Evolutionary conservation across 2,329 filamentous ascomycete genomes (phyloP).

Genomic region (Salinomyces thailandicus): DNA sequence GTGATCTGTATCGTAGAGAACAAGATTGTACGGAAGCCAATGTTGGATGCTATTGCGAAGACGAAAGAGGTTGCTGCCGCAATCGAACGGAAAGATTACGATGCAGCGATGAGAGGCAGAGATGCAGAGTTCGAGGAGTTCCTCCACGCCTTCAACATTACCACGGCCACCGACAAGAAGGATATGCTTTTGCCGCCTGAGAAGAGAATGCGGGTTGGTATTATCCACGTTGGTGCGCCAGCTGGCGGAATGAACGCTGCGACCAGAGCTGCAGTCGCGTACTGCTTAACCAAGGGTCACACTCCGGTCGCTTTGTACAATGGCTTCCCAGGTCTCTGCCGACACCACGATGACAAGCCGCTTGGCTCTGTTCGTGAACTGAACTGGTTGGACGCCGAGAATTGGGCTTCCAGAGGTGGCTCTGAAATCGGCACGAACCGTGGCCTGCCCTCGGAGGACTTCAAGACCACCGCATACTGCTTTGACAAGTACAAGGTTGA

Average conservation of each 20-base stretch:
- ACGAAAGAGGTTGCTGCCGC: slow-evolving; percentile 76
- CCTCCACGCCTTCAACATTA: slow-evolving; percentile 81
- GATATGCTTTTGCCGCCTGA: slow-evolving; percentile 56
- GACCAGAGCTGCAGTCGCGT: slow-evolving; percentile 82
- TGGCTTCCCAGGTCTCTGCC: slow-evolving; percentile 84
- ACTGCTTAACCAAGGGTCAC: slow-evolving; percentile 86
- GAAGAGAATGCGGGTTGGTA: slow-evolving; percentile 85
- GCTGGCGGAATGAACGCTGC: slow-evolving; percentile 98
- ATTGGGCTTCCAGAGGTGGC: slow-evolving; percentile 91
- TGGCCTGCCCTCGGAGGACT: slow-evolving; percentile 77
- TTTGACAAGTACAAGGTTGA: slow-evolving; percentile 84
- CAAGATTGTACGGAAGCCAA: slow-evolving; percentile 82
- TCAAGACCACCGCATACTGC: slow-evolving; percentile 69
- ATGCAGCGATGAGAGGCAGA: slow-evolving; percentile 73
- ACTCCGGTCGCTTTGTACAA: slow-evolving; percentile 90
- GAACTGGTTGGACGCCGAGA: slow-evolving; percentile 85
- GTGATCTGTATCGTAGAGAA: slow-evolving; percentile 97
- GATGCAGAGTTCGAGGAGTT: slow-evolving; percentile 93
- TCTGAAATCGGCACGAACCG: slow-evolving; percentile 98
- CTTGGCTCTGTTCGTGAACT: slow-evolving; percentile 74
- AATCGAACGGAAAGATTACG: slow-evolving; percentile 78
- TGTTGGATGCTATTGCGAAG: slow-evolving; percentile 78
- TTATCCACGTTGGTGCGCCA: slow-evolving; percentile 92
- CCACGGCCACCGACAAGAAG: slow-evolving; percentile 69
- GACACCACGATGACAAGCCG: slow-evolving; percentile 78